A percentile compares a stretch with the other conserved stretches of the same genome.
Evolutionary conservation across 192 early-diverging fungal species (phyloP).

Genomic region (Backusella liffmaniae): DNA sequence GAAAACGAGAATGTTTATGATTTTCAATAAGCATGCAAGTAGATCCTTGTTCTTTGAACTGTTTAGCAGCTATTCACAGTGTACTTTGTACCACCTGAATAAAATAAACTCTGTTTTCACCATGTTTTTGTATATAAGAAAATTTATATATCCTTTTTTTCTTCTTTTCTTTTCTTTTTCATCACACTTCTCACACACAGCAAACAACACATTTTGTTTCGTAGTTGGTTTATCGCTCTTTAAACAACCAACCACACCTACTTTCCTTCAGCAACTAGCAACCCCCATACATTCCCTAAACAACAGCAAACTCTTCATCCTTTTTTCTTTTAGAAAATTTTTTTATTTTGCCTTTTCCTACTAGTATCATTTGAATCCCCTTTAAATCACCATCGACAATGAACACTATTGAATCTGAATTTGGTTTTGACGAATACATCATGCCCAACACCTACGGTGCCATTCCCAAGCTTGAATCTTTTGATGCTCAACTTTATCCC

Average conservation of each 20-base stretch:
- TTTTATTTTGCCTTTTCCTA: background rate
- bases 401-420: conserved; percentile 20
- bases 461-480: conserved; percentile 23
- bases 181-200: background rate
- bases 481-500: conserved; percentile 18
- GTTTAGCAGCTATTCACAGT: conserved; percentile 7
- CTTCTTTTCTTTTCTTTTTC: background rate
- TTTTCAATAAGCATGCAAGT: conserved; percentile 6
- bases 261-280: conserved; percentile 7
- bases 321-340: background rate
- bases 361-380: background rate
- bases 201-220: conserved; percentile 4
- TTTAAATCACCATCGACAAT: conserved; percentile 12
- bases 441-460: conserved; percentile 26
- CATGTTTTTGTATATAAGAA: background rate
- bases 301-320: background rate
- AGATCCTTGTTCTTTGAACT: background rate
- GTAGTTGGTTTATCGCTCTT: conserved; percentile 18
- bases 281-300: conserved; percentile 18
- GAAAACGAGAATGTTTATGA: background rate
- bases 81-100: conserved; percentile 14
- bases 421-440: conserved; percentile 34
- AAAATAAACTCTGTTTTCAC: conserved; percentile 12
- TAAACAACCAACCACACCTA: conserved; percentile 11
- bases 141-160: background rate